These are phyloP conservation scores for Citrus medica DNA, from an alignment of 345 rosid genomes.

Conservation along the genomic window DNA sequence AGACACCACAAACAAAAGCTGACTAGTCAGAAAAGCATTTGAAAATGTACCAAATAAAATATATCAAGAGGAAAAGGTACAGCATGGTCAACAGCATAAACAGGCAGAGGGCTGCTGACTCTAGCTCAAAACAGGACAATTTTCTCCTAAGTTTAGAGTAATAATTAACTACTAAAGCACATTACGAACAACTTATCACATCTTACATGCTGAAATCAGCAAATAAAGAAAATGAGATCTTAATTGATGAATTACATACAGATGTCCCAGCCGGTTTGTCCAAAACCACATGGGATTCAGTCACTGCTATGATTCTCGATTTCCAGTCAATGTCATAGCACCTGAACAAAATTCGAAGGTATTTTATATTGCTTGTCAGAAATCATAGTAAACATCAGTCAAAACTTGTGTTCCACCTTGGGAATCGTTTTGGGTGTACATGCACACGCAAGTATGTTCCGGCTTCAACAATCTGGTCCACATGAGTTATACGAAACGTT, in stretches of 20 bases:
- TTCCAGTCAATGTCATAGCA: conserved; percentile 93
- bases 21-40: not conserved
- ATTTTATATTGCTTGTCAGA: not conserved
- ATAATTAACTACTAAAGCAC: not conserved
- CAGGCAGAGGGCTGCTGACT: not conserved
- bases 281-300: conserved; percentile 77
- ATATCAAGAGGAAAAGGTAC: not conserved
- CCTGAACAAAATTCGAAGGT: conserved; percentile 33
- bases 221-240: not conserved
- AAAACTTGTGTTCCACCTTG: conserved; percentile 46
- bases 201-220: not conserved
- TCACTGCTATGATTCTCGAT: conserved; percentile 64
- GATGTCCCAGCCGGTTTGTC: conserved; percentile 96
- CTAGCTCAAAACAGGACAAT: not conserved
- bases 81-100: not conserved
- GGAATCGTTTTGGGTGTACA: conserved; percentile 92
- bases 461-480: conserved; percentile 59
- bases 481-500: conserved; percentile 69
- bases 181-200: not conserved
- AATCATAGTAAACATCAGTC: not conserved
- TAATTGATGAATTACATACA: conserved; percentile 42
- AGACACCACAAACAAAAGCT: not conserved
- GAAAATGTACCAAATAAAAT: not conserved
- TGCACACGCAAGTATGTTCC: conserved; percentile 87
- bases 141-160: not conserved